Conservation (phyloP, 1,284 basidiomycete species). For the Melampsora abietis-canadensis region DNA sequence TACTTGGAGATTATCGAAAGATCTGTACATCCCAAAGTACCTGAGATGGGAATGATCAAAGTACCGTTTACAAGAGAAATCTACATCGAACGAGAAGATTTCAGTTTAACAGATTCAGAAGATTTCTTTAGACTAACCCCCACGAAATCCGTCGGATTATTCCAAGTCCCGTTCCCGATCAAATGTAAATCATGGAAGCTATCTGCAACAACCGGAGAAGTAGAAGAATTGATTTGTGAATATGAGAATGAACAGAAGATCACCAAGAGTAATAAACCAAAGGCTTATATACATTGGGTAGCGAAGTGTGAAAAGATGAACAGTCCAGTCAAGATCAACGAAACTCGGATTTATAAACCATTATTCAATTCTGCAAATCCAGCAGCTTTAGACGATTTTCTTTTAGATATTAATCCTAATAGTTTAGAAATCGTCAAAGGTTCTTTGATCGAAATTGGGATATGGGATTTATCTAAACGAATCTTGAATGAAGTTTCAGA, state of each 20-base stretch:
- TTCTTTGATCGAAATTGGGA: conserved; percentile 82
- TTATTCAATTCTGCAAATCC: conserved; percentile 94
- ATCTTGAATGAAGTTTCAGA: conserved; percentile 65
- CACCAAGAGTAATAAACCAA: conserved; percentile 67
- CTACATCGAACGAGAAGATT: conserved; percentile 93
- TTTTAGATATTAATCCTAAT: conserved; percentile 72
- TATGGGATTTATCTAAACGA: conserved; percentile 76
- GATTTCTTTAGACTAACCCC: conserved; percentile 98
- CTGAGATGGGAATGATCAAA: conserved; percentile 74
- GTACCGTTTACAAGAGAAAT: conserved; percentile 85
- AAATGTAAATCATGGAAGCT: conserved; percentile 85
- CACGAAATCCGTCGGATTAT: conserved; percentile 92
- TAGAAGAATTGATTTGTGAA: conserved; percentile 73
- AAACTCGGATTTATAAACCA: conserved; percentile 86
- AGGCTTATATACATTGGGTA: conserved; percentile 98
- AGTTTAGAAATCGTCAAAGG: conserved; percentile 73
- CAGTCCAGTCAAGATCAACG: conserved; percentile 78
- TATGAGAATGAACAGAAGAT: conserved; percentile 63
- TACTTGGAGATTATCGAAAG: conserved; percentile 81
- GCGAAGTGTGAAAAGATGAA: conserved; percentile 74
- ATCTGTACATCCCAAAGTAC: conserved; percentile 89
- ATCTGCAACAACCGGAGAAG: conserved; percentile 67
- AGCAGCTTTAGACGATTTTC: conserved; percentile 66
- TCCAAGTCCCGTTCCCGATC: conserved; percentile 90
- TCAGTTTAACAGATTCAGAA: conserved; percentile 76